Evolutionary conservation across 495 filamentous ascomycete genomes (phyloP), one percentile per base, ranked within the genome.

Genomic region (Penicillium canariense): DNA sequence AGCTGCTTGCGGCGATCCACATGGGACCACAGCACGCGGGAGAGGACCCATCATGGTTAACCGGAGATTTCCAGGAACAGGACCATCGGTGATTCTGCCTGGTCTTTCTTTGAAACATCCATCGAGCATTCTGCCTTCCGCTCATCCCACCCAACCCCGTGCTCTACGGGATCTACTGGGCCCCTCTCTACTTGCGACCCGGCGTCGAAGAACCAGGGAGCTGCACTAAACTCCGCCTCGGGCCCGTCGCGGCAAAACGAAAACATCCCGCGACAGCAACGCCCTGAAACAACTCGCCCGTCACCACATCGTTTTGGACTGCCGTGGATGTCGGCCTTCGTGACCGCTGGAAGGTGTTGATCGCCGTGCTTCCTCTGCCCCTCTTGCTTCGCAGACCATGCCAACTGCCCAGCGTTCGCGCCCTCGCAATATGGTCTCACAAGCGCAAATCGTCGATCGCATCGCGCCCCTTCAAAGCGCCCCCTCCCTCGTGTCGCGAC

Each of bases 391-490:
- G 12, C 18, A 20, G 35, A 18, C 40, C 40, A 43, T 43, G 40
- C 23, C 40, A 17, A 43, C 18, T 50, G 32, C 42, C 34, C 23
- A 32, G 44, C 35, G 40, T 26, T 5, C 34, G 26, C 47, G 45
- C 53, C 40, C 51, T 43, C 32, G 34, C 53, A 56, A 70, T 53
- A 88, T 91, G 87, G 86, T 90, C 67, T 90, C 87, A 54, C 84
- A 88, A 69, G 83, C 87, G 65, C 87, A 89, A 61, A 75, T 72
- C 47, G 57, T 75, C 74, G 77, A 81, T 77, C 78, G 73, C 59
- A 69, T 73, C 42, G 63, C 75, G 54, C 71, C 78, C 35, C 61
- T 75, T 52, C 74, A 76, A 52, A 80, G 71, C 69, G 78, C 65
- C 48, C 72, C 84, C 46, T 89, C 87, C 54, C 75, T 87, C 48